Percentiles rank a stretch among this genome's conserved stretches.
Conservation (phyloP, 2,329 filamentous ascomycete genomes). For the Fusarium secorum region DNA sequence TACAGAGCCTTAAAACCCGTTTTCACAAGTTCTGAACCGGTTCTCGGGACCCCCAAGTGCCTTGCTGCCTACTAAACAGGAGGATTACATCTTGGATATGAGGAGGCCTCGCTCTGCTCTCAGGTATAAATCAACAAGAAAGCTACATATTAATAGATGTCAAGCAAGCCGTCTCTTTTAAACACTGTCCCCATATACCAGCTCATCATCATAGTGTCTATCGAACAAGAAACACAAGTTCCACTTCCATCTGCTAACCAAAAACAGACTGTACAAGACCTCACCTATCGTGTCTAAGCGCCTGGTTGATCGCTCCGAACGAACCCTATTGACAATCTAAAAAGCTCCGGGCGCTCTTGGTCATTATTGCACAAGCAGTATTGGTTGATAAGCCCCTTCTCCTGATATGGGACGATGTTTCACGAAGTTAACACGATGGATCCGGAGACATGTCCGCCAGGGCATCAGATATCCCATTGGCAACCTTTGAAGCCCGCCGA, state of each 20-base stretch:
- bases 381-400: background rate
- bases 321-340: background rate
- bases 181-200: too few species aligned
- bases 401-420: background rate
- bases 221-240: background rate
- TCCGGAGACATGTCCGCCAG: background rate
- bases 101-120: background rate
- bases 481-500: background rate
- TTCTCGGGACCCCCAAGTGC: background rate
- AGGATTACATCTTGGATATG: background rate
- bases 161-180: background rate
- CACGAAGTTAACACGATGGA: slow-evolving; percentile 1
- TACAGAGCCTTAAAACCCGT: background rate
- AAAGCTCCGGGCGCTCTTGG: background rate
- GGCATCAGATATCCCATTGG: background rate
- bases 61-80: background rate
- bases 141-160: too few species aligned
- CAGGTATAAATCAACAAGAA: background rate
- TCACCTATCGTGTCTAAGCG: background rate
- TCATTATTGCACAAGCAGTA: background rate
- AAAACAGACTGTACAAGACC: background rate
- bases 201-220: background rate
- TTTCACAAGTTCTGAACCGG: background rate
- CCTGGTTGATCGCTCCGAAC: background rate
- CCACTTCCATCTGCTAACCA: background rate